Evolutionary conservation across 352 stramenopile genomes (phyloP), one percentile per base, ranked within the genome.

Genomic region (Pythium aristosporum): DNA sequence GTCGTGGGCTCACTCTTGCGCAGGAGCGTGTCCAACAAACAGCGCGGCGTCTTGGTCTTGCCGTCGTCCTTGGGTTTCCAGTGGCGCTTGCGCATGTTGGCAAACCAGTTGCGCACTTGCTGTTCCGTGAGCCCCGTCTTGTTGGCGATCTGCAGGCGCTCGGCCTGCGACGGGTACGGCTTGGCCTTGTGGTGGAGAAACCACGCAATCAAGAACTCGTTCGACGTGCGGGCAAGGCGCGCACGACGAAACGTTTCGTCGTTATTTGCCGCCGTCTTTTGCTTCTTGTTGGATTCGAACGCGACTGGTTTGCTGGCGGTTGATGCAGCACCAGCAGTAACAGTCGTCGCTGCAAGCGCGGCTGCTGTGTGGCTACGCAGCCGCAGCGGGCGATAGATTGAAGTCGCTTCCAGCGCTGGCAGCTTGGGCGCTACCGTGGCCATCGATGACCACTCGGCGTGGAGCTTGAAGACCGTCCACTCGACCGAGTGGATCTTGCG

Each of bases 81-180:
- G 68, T 95, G 86, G 49, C 86, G 84, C 63, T 95, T 95, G 49
- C 86, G 86, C 84, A 95, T 95, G 63, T 95, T 95, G 20, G 86
- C 85, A 69, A 95, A 95, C 86, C 86, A 95, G 59, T 95, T 93
- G 63, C 85, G 85, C 60, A 95, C 85, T 61, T 95, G 86, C 57
- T 92, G 85, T 68, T 93, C 86, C 7, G 76, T 79, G 30, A 95
- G 63, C 0, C 81, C 82, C 4, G 84, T 93, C 52, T 77, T 79
- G 5, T 77, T 74, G 5, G 86, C 84, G 44, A 95, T 93, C 46
- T 87, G 69, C 20, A 68, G 15, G 28, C 86, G 86, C 70, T 95
- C 86, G 9, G 72, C 57, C 1, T 74, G 60, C 1, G 84, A 88
- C 46, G 86, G 86, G 60, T 95, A 95, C 69, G 86, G 86, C 25